phyloP scores from a whole-genome alignment of 179 eudicot genomes.

The Patellifolia procumbens region DNA sequence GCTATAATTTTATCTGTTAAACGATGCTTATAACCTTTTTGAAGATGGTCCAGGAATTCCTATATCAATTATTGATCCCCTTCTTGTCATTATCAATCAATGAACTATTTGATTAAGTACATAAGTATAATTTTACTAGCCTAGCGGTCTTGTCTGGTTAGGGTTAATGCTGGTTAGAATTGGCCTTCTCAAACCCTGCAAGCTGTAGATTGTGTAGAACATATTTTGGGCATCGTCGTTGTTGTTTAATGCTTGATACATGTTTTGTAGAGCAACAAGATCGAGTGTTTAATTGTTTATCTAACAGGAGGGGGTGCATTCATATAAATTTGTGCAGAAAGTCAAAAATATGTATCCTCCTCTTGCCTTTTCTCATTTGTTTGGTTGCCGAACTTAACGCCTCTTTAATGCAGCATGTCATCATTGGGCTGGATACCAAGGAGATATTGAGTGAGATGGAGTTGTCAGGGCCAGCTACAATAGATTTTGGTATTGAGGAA shows the following conservation, averaged over 20 bases:
- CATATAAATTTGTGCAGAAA: not conserved
- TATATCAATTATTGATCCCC: not conserved
- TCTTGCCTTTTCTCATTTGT: not conserved
- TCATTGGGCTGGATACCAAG: conserved; percentile 82
- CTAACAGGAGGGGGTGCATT: not conserved
- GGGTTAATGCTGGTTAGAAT: too few species aligned
- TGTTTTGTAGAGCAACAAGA: too few species aligned
- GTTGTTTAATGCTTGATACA: too few species aligned
- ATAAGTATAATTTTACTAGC: too few species aligned
- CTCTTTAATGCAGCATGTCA: conserved; percentile 83
- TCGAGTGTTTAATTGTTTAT: not conserved
- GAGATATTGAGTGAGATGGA: conserved; percentile 82
- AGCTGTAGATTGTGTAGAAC: too few species aligned
- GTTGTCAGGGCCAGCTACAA: conserved; percentile 51
- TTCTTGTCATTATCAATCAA: not conserved
- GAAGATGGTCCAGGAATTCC: not conserved
- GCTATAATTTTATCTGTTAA: not conserved
- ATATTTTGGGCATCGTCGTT: too few species aligned
- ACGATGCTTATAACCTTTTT: not conserved
- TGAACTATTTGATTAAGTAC: not conserved
- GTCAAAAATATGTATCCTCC: not conserved
- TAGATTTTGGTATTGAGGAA: conserved; percentile 67
- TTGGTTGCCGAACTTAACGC: conserved; percentile 23
- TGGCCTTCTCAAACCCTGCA: too few species aligned
- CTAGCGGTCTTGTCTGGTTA: too few species aligned